Base-by-base conservation (phyloP, 140 eudicot species). In the Artemisia princeps region DNA sequence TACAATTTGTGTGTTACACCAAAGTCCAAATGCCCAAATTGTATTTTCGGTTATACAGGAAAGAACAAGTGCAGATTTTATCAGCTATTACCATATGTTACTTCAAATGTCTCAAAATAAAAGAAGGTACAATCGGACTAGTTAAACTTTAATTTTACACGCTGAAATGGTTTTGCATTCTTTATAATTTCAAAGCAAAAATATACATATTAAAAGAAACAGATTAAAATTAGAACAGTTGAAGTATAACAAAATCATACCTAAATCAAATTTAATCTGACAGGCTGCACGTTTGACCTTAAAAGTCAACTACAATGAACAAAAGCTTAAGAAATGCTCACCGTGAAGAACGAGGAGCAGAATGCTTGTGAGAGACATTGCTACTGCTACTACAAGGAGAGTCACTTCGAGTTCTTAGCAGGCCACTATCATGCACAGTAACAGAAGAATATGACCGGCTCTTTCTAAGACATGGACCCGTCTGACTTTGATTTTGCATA, bases 361-460 rank as follows among this genome's bases (percentile, higher is more conserved):
- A 53, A 13, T 65, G 84, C 70, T 79, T 84, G n/a, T 55, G 80
- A 17, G 85, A 78, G 72, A 76, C 51, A 60, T 84, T 69, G 64
- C 82, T 75, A 13, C 78, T 60, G 64, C 84, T 75, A 22, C 82
- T 84, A 74, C 83, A 83, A 52, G 95, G 90, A 45, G 97, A 90
- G 40, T 82, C 84, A 54, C 73, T 80, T 64, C 22, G 85, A 65
- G 81, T 76, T 73, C 70, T 84, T 53, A 64, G 74, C 26, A 79
- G 61, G 3, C 76, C 87, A 60, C 75, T 23, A 23, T 86, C 89
- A 60, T 57, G 70, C 55, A 77, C 62, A 8, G 75, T 65, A 55
- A 83, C 90, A 24, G 97, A 82, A 42, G 97, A 90, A 65, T 66
- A 90, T 14, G 97, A 87, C 8, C 80, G 87, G 61, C 97, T 82